Evolutionary conservation across 1,139 yeast species (phyloP), one percentile per base, ranked within the genome.

Genomic region (Diutina ranongensis): DNA sequence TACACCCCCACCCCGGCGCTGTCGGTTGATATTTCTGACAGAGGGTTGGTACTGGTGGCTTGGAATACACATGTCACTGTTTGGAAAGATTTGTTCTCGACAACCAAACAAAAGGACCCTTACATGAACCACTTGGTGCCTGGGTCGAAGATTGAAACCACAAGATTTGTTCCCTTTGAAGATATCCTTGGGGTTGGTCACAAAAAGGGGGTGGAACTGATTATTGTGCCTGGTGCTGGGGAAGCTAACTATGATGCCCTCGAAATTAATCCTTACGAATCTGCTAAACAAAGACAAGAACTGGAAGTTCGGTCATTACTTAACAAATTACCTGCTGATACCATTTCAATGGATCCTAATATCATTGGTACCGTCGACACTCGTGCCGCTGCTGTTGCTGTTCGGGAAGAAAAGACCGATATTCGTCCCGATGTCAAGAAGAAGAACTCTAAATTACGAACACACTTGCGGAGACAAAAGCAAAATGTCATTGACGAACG

Each of bases 171-270:
- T 25, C 99, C 99, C 13, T 92, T 82, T 62, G 99, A 94, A 65
- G 99, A 94, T 83, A 72, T 92, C 20, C 71, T 94, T 28, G 95
- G 97, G 19, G 76, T 84, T 8, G 97, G 97, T 2, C 95, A 88
- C 59, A 72, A 76, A 45, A 64, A 68, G 13, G 97, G 97, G 21
- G 72, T 88, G 47, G 77, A 83, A 22, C 83, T 94, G 20, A 57
- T 94, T 48, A 83, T 94, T 53, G 75, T 92, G 48, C 98, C 99
- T 35, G 99, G 99, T 35, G 71, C 97, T 45, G 99, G 98, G 69
- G 98, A 94, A 66, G 97, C 98, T 50, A 94, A 94, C 65, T 89
- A 77, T 60, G 99, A 94, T 68, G 89, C 98, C 2, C 67, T 88
- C 58, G 98, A 94, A 64, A 65, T 82, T 56, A 94, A 94, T 63